phyloP scores from a whole-genome alignment of 2,329 filamentous ascomycete species.

The Trichoderma sp. region DNA sequence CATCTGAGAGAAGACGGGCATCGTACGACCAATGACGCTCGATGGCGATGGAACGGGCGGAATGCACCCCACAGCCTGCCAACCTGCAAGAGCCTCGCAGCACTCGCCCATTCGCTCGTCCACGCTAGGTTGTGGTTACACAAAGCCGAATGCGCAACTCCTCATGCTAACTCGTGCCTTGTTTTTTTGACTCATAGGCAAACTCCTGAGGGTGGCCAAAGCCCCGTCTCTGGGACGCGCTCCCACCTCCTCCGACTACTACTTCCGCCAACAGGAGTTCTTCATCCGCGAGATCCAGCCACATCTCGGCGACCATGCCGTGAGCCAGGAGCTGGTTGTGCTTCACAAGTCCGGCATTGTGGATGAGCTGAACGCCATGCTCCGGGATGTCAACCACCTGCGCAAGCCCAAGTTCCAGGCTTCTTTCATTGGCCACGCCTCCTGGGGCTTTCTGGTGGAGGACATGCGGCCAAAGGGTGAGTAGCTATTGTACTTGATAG shows the following conservation, averaged over 20 bases:
- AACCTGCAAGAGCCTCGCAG: not conserved
- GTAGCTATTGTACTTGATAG: not conserved
- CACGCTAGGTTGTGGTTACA: slow-evolving; percentile 11
- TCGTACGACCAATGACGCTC: not conserved
- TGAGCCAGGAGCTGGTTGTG: slow-evolving; percentile 45
- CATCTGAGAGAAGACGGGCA: not conserved
- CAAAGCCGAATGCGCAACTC: slow-evolving; percentile 3
- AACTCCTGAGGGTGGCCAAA: slow-evolving; percentile 47
- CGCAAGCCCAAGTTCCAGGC: slow-evolving; percentile 51
- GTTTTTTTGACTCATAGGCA: slow-evolving; percentile 34
- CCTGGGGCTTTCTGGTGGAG: slow-evolving; percentile 70
- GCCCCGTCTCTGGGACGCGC: slow-evolving; percentile 37
- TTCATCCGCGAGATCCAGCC: slow-evolving; percentile 42
- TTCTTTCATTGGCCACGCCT: slow-evolving; percentile 55
- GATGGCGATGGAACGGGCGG: not conserved
- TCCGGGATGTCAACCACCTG: slow-evolving; percentile 52
- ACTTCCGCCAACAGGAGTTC: slow-evolving; percentile 44
- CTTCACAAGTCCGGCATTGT: slow-evolving; percentile 43
- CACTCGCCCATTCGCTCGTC: not conserved
- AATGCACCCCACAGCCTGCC: not conserved
- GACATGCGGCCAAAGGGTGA: slow-evolving; percentile 61
- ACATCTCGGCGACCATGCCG: slow-evolving; percentile 41
- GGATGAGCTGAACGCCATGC: slow-evolving; percentile 54
- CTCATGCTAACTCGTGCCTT: slow-evolving; percentile 2
- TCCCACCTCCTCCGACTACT: slow-evolving; percentile 44